A percentile compares a stretch with the other conserved stretches of the same genome.
Evolutionary conservation across 108 stramenopile genomes (phyloP).

Genomic region (Schizochytrium sp.): DNA sequence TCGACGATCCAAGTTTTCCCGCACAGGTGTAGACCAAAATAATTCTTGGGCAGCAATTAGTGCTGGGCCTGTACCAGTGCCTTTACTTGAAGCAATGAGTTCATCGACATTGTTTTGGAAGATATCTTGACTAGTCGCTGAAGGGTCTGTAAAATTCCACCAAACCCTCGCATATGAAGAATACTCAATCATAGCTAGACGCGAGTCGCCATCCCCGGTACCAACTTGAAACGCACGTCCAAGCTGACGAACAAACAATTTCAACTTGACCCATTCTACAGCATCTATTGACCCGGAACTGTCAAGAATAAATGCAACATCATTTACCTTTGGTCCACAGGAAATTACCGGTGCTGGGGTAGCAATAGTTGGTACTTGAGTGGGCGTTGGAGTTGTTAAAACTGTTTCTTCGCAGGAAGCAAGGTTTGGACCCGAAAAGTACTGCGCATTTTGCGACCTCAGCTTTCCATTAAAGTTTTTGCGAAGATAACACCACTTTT

Average conservation of each 20-base stretch:
- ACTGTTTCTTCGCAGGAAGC: not conserved
- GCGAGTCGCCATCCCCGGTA: not conserved
- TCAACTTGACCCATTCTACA: not conserved
- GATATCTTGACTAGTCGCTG: too few species aligned
- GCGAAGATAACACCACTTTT: too few species aligned
- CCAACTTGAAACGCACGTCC: conserved; percentile 10
- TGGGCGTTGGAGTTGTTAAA: not conserved
- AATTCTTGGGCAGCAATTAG: not conserved
- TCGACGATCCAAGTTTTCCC: not conserved
- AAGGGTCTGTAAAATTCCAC: not conserved
- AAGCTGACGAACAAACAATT: conserved; percentile 14
- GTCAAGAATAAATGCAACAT: conserved; percentile 11
- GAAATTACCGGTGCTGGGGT: conserved; percentile 17
- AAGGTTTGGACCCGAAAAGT: not conserved
- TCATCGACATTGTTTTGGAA: not conserved
- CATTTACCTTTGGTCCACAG: not conserved
- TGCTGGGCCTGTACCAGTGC: conserved; percentile 23
- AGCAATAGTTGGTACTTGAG: not conserved
- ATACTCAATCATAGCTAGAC: conserved; percentile 16
- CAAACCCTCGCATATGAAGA: not conserved
- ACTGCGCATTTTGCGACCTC: not conserved
- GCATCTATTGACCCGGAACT: conserved; percentile 15
- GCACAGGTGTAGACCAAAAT: not conserved
- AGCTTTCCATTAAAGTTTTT: too few species aligned
- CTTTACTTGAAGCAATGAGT: too few species aligned